Base-by-base conservation (phyloP, 2,329 filamentous ascomycete genomes). In the Penicillium brasilianum region DNA sequence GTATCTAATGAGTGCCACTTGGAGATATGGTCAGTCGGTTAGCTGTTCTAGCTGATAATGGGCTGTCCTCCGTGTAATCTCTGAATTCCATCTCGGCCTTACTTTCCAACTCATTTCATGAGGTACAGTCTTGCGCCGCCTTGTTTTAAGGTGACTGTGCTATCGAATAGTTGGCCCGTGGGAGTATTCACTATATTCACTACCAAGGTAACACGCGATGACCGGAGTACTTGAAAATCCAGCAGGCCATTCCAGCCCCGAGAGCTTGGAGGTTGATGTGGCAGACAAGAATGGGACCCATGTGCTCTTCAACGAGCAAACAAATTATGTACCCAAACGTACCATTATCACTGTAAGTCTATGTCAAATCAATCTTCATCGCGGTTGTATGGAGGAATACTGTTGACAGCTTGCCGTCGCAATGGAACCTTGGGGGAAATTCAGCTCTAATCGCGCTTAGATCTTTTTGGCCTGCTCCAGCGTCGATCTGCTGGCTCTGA, bases 401-500 rank as follows among this genome's bases (percentile, higher is more conserved):
- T 28, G 18, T 28, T 13, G 43, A 25, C 18, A 28, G 43, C 25
- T 22, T 9, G 8, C 13, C 30, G 11, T 16, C 11, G 48, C 48
- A 16, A 16, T 2, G 28, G 48, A 1, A 50, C 48, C 30, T 32
- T 50, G 28, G 25, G n/a, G 39, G 25, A 39, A n/a, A 39, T 37
- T 39, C 30, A 20, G 49, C 50, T 50, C 55, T 58, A 55, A 61
- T 43, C 44, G 51, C 50, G 50, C 32, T 43, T 50, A 85, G 84
- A 85, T 86, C 63, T 87, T 87, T 63, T 73, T 87, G 14, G 83
- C 84, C 16, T 86, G 84, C 62, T 80, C 84, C 48, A 84, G 78
- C 22, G 82, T 85, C 59, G 84, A 87, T 55, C 71, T 87, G 41
- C 67, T 85, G 34, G 83, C 84, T 0, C 74, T 86, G 53, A 85